phyloP scores from a whole-genome alignment of 2,329 filamentous ascomycete species.

The Metarhizium brunneum region DNA sequence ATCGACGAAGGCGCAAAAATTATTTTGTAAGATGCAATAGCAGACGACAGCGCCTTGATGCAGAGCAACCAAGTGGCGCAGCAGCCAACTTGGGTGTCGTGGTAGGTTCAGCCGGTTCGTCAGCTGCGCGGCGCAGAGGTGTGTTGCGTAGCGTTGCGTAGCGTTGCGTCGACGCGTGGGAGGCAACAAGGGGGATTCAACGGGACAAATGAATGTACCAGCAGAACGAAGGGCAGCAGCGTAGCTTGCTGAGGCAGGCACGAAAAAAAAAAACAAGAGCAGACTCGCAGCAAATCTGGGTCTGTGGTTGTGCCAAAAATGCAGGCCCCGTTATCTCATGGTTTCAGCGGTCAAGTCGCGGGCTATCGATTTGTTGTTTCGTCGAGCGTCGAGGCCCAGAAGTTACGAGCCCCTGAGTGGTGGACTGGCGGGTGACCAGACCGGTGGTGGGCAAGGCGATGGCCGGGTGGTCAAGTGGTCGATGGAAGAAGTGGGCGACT shows the following conservation, averaged over 20 bases:
- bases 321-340: conserved; percentile 33
- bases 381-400: conserved; percentile 15
- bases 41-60: neutral
- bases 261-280: conserved; percentile 4
- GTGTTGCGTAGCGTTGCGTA: conserved; percentile 4
- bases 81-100: neutral
- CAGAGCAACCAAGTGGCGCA: conserved; percentile 2
- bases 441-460: neutral
- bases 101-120: conserved; percentile 2
- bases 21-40: neutral
- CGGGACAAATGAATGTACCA: neutral
- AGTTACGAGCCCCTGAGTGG: conserved; percentile 13
- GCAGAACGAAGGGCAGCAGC: neutral
- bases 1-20: neutral
- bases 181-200: conserved; percentile 1
- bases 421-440: conserved; percentile 8
- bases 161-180: conserved; percentile 3
- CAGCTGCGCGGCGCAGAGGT: conserved; percentile 4
- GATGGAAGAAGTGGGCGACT: neutral
- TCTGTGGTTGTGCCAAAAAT: conserved; percentile 23
- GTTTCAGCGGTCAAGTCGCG: conserved; percentile 21
- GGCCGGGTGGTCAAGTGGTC: too few relatives aligned
- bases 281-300: conserved; percentile 9
- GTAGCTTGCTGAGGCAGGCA: neutral
- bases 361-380: conserved; percentile 22